Evolutionary conservation across 768 basidiomycete species (phyloP), one percentile per base, ranked within the genome.

Genomic region (Thelephora ganbajun): DNA sequence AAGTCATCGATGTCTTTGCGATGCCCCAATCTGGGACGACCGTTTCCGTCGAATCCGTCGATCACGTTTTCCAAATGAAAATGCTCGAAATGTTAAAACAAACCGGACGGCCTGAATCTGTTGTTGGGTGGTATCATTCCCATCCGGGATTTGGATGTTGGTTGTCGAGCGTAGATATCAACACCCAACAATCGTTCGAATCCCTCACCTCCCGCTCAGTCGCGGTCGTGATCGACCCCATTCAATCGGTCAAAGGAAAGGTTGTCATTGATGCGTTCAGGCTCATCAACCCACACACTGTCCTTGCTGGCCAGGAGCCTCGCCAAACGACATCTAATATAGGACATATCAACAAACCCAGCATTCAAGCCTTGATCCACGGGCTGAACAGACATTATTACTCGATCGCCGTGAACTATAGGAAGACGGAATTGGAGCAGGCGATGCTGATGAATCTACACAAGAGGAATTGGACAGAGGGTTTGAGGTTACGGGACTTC

Each of bases 61-160:
- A 99, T 65, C 92, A 98, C 57, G 96, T 98, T 44, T 99, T 98
- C 66, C 96, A 99, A 64, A 82, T 80, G 3, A 97, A 83, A 66
- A 98, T 98, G 96, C 69, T 96, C 45, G 96, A 98, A 48, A 98
- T 98, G 93, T 66, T 99, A 57, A 98, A 99, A 67, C 96, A 98
- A 69, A 99, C 96, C 0, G 96, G 96, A 52, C 70, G 94, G 56
- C 88, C 94, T 30, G 96, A 98, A 70, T 88, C 84, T 80, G 96
- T 98, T 5, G 96, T 99, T 1, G 96, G 96, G 3, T 99, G 96
- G 96, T 99, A 99, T 60, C 96, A 99, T 66, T 98, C 96, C 35
- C 96, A 99, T 71, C 96, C 96, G 48, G 96, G 96, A 34, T 99
- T 98, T 65, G 96, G 96, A 4, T 99, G 96, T 63, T 99, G 96